A percentile compares a stretch with the other conserved stretches of the same genome.
phyloP scores from a whole-genome alignment of 1,284 basidiomycete genomes.

The Phylloporus sp. region DNA sequence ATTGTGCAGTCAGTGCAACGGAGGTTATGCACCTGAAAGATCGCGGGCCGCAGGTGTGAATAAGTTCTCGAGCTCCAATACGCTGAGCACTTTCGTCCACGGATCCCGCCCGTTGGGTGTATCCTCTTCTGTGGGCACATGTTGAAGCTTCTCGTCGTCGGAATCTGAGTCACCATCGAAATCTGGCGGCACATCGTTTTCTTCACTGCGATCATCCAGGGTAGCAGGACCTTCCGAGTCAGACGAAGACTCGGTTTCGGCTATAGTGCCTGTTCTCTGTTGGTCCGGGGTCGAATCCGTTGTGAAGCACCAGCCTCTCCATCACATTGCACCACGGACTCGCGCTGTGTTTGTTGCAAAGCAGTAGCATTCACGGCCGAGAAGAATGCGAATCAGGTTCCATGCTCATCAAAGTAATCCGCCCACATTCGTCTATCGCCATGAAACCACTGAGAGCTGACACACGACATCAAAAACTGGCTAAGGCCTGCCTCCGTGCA shows the following conservation, averaged over 20 bases:
- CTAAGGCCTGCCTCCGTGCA: constrained; percentile 72
- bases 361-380: constrained; percentile 92
- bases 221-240: constrained; percentile 32
- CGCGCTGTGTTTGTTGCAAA: constrained; percentile 72
- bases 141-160: constrained; percentile 42
- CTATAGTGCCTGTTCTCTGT: neutral
- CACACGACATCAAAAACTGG: constrained; percentile 4
- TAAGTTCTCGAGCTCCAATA: constrained; percentile 88
- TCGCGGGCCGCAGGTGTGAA: constrained; percentile 82
- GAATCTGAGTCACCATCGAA: constrained; percentile 37
- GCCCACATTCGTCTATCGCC: constrained; percentile 78
- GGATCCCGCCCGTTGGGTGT: constrained; percentile 60
- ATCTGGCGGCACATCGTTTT: constrained; percentile 33
- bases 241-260: constrained; percentile 29
- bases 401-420: constrained; percentile 87
- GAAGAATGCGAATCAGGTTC: constrained; percentile 92
- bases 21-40: constrained; percentile 52
- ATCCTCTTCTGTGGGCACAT: constrained; percentile 57
- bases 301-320: constrained; percentile 14
- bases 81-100: constrained; percentile 82
- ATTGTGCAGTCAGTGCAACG: neutral
- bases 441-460: constrained; percentile 27
- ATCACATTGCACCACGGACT: constrained; percentile 43
- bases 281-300: constrained; percentile 3
- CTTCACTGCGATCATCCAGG: constrained; percentile 27